These are phyloP conservation scores for Neurospora tetraspora DNA, from an alignment of 495 filamentous ascomycete genomes.

Conservation along the genomic window DNA sequence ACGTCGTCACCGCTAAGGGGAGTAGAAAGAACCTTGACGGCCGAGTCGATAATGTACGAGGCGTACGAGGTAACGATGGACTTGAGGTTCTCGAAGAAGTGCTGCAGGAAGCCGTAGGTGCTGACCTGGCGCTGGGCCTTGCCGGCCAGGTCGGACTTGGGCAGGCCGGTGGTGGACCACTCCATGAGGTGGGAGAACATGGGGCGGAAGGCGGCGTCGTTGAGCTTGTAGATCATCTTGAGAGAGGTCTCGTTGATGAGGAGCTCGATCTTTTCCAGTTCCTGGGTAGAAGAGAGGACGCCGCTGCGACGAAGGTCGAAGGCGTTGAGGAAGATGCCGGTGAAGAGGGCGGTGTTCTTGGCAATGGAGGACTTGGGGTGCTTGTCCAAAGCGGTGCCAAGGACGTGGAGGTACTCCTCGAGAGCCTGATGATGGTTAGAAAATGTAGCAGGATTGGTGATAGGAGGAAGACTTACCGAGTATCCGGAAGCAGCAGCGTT, in stretches of 20 bases:
- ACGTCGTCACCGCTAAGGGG: slow-evolving; percentile 35
- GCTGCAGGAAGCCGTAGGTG: slow-evolving; percentile 67
- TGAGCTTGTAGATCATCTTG: slow-evolving; percentile 91
- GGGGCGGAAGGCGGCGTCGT: slow-evolving; percentile 92
- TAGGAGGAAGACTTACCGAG: slow-evolving; percentile 34
- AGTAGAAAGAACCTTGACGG: slow-evolving; percentile 46
- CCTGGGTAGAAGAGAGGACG: slow-evolving; percentile 21
- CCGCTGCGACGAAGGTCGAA: slow-evolving; percentile 57
- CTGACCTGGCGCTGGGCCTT: slow-evolving; percentile 48
- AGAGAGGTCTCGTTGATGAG: slow-evolving; percentile 56
- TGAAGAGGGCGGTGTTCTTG: slow-evolving; percentile 57
- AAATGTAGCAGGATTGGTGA: not conserved
- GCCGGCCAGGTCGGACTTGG: slow-evolving; percentile 50
- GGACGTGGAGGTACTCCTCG: slow-evolving; percentile 53
- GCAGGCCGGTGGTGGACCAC: slow-evolving; percentile 51
- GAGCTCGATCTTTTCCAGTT: slow-evolving; percentile 46
- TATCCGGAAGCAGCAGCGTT: slow-evolving; percentile 49
- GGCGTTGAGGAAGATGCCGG: slow-evolving; percentile 56
- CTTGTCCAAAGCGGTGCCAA: slow-evolving; percentile 60
- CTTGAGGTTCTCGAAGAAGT: slow-evolving; percentile 77
- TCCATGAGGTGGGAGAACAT: slow-evolving; percentile 76
- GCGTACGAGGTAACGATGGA: slow-evolving; percentile 89
- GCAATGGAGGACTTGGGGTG: slow-evolving; percentile 64
- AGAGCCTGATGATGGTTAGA: slow-evolving; percentile 38
- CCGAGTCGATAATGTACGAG: slow-evolving; percentile 68